Evolutionary conservation across 768 basidiomycete species (phyloP), one percentile per base, ranked within the genome.

Genomic region (Boletales sp.): DNA sequence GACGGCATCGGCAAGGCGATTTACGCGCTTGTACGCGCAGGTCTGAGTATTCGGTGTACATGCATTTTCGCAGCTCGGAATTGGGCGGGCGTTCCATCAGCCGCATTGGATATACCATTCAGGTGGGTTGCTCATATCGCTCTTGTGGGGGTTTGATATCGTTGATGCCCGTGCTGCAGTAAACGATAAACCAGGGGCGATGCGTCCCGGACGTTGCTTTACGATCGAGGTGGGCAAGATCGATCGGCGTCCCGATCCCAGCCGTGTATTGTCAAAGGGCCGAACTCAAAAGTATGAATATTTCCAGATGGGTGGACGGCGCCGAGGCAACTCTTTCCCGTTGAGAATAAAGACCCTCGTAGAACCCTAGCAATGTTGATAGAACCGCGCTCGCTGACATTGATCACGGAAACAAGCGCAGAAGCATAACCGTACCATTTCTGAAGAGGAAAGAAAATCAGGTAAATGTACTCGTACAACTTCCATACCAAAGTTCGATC

Each of bases 221-320:
- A 97, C 94, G 0, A 93, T 97, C 37, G 94, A 97, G 78, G 90
- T 85, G 50, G 14, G 71, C 45, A 14, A 19, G 9, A 3, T 54
- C 7, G 40, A 9, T 19, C 30, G 29, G 24, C 30, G 10, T 42
- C 31, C 2, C 21, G 2, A 19, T n/a, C 4, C 11, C 50, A 90
- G 87, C 92, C 92, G 4, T 76, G 76, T 42, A 72, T 95, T 29
- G 77, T 94, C 12, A 87, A 93, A 69, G 92, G 92, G 10, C 66
- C 71, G 6, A 75, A 87, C 48, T 75, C 90, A 0, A 63, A 70
- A 21, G 81, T 81, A 3, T 86, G 85, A 81, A 80, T 90, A 50
- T 94, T 90, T 66, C 89, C 89, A 3, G 94, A 95, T 62, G 90
- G 89, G 21, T 97, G 94, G 94, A 93, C 92, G 3, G 83, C 87